Percentiles rank a stretch among this genome's conserved stretches.
Conservation (phyloP, 2,329 filamentous ascomycete species). For the Cadophora luteo-olivacea region DNA sequence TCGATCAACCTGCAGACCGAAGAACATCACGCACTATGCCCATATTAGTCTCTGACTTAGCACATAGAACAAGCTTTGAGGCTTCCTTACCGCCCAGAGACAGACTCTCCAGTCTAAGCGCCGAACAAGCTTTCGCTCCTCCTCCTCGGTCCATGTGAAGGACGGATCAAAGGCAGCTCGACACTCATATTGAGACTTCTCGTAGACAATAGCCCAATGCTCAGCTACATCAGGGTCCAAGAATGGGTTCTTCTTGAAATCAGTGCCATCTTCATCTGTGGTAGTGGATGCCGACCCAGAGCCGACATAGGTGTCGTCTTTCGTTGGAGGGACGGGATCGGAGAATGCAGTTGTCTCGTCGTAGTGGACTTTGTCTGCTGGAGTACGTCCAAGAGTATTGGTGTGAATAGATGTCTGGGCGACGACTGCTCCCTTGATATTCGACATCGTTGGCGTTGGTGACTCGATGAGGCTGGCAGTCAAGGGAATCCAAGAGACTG, state of each 20-base stretch:
- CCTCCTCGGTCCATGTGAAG: conserved; percentile 38
- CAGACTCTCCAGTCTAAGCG: conserved; percentile 37
- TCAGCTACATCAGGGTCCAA: conserved; percentile 39
- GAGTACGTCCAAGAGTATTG: not conserved
- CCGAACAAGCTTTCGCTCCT: conserved; percentile 39
- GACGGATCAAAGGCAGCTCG: conserved; percentile 37
- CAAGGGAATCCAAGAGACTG: conserved; percentile 16
- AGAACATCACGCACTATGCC: conserved; percentile 61
- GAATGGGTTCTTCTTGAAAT: conserved; percentile 34
- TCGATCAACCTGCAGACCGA: conserved; percentile 65
- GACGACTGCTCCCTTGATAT: conserved; percentile 8
- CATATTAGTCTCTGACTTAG: not conserved
- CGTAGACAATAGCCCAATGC: conserved; percentile 36
- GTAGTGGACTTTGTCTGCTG: conserved; percentile 24
- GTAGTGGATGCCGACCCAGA: conserved; percentile 17
- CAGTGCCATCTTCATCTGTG: conserved; percentile 32
- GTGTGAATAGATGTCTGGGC: not conserved
- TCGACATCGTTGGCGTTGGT: conserved; percentile 11
- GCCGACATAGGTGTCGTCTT: conserved; percentile 14
- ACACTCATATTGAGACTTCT: conserved; percentile 41
- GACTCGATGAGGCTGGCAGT: conserved; percentile 5
- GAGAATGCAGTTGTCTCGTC: conserved; percentile 19
- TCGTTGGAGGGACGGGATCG: conserved; percentile 19
- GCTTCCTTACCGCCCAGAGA: conserved; percentile 33
- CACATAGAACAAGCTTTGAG: conserved; percentile 1